Percentiles rank a stretch among this genome's conserved stretches.
Evolutionary conservation across 1,284 basidiomycete species (phyloP).

Genomic region (Neolentinus lepideus): DNA sequence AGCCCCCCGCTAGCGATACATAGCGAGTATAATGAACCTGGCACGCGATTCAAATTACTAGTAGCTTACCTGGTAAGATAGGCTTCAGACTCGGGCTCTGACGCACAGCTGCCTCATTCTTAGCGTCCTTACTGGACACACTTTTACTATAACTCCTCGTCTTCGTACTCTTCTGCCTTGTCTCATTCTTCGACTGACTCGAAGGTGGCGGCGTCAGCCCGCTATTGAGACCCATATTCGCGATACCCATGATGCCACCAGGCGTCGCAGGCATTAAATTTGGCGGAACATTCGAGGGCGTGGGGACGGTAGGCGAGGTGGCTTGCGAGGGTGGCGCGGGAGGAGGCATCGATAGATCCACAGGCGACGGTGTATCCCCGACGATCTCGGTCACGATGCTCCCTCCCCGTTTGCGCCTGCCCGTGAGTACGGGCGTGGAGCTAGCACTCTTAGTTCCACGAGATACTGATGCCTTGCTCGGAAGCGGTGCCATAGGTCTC

Average conservation of each 20-base stretch:
- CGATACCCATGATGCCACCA: constrained; percentile 82
- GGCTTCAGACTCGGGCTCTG: constrained; percentile 53
- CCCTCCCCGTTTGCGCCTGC: constrained; percentile 8
- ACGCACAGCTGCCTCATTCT: constrained; percentile 22
- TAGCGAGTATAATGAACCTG: background rate
- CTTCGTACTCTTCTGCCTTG: constrained; percentile 10
- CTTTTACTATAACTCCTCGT: constrained; percentile 8
- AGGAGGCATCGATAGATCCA: constrained; percentile 80
- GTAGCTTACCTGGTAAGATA: constrained; percentile 54
- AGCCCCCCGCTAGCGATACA: constrained; percentile 4
- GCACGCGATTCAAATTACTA: background rate
- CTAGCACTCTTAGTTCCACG: constrained; percentile 25
- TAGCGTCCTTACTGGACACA: constrained; percentile 5
- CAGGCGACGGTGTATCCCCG: constrained; percentile 70
- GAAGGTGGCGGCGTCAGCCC: constrained; percentile 26
- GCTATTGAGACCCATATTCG: constrained; percentile 45
- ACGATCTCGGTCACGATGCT: constrained; percentile 21
- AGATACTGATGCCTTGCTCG: constrained; percentile 30
- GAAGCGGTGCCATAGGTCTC: constrained; percentile 40
- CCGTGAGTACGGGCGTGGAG: background rate
- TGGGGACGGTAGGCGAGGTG: constrained; percentile 22
- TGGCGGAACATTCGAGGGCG: constrained; percentile 67
- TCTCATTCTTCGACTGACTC: constrained; percentile 17
- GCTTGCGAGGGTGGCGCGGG: constrained; percentile 41
- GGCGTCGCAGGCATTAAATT: constrained; percentile 76